Percentiles rank a stretch among this genome's conserved stretches.
Evolutionary conservation across 805 yeast genomes (phyloP).

Genomic region (Clavispora santaluciae): DNA sequence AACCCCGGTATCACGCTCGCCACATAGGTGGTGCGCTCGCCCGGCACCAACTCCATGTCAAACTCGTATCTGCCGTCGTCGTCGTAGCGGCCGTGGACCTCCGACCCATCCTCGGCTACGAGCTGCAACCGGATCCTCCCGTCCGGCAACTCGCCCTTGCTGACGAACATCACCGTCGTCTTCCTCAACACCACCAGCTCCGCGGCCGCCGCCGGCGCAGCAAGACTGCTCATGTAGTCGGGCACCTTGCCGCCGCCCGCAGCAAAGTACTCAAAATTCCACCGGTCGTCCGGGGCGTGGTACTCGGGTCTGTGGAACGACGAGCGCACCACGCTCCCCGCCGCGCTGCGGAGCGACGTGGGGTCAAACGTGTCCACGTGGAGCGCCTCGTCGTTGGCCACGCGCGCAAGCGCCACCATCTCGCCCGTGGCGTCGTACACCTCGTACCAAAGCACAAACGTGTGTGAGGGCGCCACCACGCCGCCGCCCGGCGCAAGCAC

Average conservation of each 20-base stretch:
- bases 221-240: background rate
- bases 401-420: slow-evolving; percentile 21
- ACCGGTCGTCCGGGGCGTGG: slow-evolving; percentile 20
- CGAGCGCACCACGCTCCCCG: background rate
- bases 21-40: background rate
- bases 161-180: slow-evolving; percentile 5
- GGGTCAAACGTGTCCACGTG: slow-evolving; percentile 27
- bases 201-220: background rate
- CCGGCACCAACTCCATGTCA: background rate
- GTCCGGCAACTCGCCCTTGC: slow-evolving; percentile 6
- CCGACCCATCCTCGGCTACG: slow-evolving; percentile 3
- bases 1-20: background rate
- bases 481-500: slow-evolving; percentile 23
- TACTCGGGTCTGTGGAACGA: slow-evolving; percentile 12
- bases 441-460: slow-evolving; percentile 34
- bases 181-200: background rate
- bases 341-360: slow-evolving; percentile 17
- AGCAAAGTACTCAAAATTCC: slow-evolving; percentile 23
- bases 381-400: slow-evolving; percentile 21
- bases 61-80: slow-evolving; percentile 5
- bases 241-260: background rate
- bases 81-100: slow-evolving; percentile 4
- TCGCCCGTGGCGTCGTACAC: slow-evolving; percentile 30
- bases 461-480: slow-evolving; percentile 7
- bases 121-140: slow-evolving; percentile 6